Conservation (phyloP, 2,329 filamentous ascomycete species). For the Mollisiaceae sp. region DNA sequence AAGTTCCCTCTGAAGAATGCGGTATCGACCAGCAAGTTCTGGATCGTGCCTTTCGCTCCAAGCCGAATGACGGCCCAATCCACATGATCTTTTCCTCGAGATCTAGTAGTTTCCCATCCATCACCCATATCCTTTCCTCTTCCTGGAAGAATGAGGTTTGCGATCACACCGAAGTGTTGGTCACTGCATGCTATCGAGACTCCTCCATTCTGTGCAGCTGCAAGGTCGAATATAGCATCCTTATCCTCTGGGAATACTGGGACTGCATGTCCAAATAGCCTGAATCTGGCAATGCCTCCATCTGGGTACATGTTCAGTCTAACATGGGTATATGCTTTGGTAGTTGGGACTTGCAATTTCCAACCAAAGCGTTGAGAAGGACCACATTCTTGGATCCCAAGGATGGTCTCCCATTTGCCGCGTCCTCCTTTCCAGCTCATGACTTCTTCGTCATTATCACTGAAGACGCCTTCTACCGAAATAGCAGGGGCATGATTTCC, state of each 20-base stretch:
- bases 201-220: slow-evolving; percentile 78
- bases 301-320: slow-evolving; percentile 85
- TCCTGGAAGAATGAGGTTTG: slow-evolving; percentile 79
- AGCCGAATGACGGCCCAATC: slow-evolving; percentile 84
- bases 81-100: slow-evolving; percentile 71
- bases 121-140: slow-evolving; percentile 86
- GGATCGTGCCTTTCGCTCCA: slow-evolving; percentile 67
- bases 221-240: slow-evolving; percentile 73
- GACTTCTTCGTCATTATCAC: slow-evolving; percentile 67
- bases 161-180: slow-evolving; percentile 83
- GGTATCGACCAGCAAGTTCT: slow-evolving; percentile 76
- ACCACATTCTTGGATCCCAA: slow-evolving; percentile 73
- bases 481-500: slow-evolving; percentile 83
- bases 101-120: slow-evolving; percentile 84
- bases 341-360: slow-evolving; percentile 63
- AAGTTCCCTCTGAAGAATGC: slow-evolving; percentile 86
- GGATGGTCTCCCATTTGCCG: slow-evolving; percentile 74
- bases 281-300: slow-evolving; percentile 81
- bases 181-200: slow-evolving; percentile 78
- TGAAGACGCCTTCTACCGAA: slow-evolving; percentile 78
- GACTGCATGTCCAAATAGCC: slow-evolving; percentile 76
- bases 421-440: slow-evolving; percentile 62
- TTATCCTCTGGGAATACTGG: slow-evolving; percentile 74
- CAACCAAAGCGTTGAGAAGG: slow-evolving; percentile 76
- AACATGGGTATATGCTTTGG: slow-evolving; percentile 78